Conservation (phyloP, 2,329 filamentous ascomycete genomes). For the Botryotinia globosa region DNA sequence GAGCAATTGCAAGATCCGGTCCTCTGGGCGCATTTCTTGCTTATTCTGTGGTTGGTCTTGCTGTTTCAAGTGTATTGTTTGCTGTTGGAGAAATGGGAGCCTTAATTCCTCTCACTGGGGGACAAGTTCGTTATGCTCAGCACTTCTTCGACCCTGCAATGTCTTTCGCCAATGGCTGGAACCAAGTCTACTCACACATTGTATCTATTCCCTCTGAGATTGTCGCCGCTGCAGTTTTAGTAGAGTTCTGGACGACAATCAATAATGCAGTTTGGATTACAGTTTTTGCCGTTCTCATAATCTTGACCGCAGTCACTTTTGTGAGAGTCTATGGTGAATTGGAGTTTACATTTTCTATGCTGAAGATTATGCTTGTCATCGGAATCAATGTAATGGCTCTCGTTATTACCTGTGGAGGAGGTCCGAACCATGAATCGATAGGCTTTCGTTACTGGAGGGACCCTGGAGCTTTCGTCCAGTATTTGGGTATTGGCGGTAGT, state of each 20-base stretch:
- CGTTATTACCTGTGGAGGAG: conserved; percentile 51
- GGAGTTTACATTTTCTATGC: conserved; percentile 50
- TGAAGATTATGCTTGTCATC: conserved; percentile 61
- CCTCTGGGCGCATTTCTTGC: conserved; percentile 46
- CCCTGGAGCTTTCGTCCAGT: conserved; percentile 65
- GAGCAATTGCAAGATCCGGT: conserved; percentile 47
- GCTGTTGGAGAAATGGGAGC: conserved; percentile 40
- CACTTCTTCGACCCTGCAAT: conserved; percentile 40
- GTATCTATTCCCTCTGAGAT: conserved; percentile 50
- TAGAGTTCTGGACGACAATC: conserved; percentile 62
- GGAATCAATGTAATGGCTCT: conserved; percentile 56
- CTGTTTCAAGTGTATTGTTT: conserved; percentile 48
- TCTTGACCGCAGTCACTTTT: conserved; percentile 40
- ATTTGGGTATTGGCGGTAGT: conserved; percentile 51
- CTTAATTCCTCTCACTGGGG: conserved; percentile 39
- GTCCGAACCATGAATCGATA: conserved; percentile 54
- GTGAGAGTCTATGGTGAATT: conserved; percentile 49
- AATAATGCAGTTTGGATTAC: conserved; percentile 45
- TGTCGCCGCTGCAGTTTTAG: conserved; percentile 59
- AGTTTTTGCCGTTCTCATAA: conserved; percentile 40
- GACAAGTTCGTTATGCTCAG: conserved; percentile 39
- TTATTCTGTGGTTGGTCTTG: conserved; percentile 35
- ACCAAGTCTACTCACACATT: conserved; percentile 37
- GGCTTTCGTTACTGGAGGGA: conserved; percentile 52
- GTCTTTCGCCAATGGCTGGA: conserved; percentile 38